Conservation (phyloP, 2,329 filamentous ascomycete genomes). For the Fusarium nelsonii region DNA sequence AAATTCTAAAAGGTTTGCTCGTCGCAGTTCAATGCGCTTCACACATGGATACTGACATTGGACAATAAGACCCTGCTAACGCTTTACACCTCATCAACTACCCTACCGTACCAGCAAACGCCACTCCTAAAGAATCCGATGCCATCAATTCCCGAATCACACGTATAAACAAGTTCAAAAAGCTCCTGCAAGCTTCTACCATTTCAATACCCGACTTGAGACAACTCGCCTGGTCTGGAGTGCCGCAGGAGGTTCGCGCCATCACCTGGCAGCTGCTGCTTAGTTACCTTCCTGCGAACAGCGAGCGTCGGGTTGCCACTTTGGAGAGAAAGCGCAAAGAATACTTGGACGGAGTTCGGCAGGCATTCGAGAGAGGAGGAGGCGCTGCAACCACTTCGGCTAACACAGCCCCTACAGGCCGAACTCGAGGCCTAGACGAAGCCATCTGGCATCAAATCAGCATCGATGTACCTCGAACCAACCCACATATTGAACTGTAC, state of each 20-base stretch:
- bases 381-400: constrained; percentile 59
- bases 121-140: constrained; percentile 85
- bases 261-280: constrained; percentile 99
- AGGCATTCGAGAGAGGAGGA: constrained; percentile 76
- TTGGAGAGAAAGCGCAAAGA: constrained; percentile 96
- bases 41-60: constrained; percentile 32
- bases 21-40: neutral
- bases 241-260: constrained; percentile 93
- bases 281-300: constrained; percentile 96
- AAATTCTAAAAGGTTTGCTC: constrained; percentile 78
- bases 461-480: constrained; percentile 96
- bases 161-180: constrained; percentile 98
- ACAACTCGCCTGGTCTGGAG: constrained; percentile 90
- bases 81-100: constrained; percentile 95
- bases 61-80: constrained; percentile 79
- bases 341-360: constrained; percentile 90
- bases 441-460: constrained; percentile 99
- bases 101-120: constrained; percentile 77
- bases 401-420: constrained; percentile 56
- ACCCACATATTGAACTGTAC: constrained; percentile 95
- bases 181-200: constrained; percentile 89
- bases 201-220: constrained; percentile 88
- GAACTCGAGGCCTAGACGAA: constrained; percentile 83
- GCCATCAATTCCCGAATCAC: constrained; percentile 88
- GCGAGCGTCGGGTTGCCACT: constrained; percentile 88